phyloP scores from a whole-genome alignment of 352 stramenopile species.

The Globisporangium nodosum region DNA sequence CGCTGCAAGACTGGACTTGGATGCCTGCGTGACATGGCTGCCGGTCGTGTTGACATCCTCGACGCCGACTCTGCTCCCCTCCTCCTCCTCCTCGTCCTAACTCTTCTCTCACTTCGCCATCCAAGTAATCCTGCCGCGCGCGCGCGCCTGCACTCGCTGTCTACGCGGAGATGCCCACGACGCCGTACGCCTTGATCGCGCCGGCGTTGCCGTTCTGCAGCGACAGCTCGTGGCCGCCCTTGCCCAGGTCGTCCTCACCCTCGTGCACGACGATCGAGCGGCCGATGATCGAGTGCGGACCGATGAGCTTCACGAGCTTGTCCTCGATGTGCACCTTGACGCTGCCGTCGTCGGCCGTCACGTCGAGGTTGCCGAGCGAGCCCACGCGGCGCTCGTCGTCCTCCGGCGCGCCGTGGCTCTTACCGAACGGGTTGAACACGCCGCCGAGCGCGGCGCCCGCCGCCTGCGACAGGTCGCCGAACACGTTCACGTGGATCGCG shows the following conservation, averaged over 20 bases:
- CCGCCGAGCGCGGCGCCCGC: constrained; percentile 70
- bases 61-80: too few relatives aligned
- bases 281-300: constrained; percentile 97
- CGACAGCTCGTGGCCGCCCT: constrained; percentile 95
- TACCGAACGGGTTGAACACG: constrained; percentile 98
- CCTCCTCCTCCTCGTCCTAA: background rate
- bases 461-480: constrained; percentile 91
- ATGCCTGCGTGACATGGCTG: too few relatives aligned
- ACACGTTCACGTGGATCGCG: constrained; percentile 94
- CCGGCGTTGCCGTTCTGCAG: constrained; percentile 96
- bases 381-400: constrained; percentile 96
- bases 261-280: constrained; percentile 94
- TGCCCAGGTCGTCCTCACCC: constrained; percentile 94
- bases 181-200: constrained; percentile 86
- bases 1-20: background rate
- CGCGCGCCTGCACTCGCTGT: background rate
- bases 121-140: background rate
- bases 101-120: background rate
- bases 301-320: constrained; percentile 96
- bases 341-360: constrained; percentile 75
- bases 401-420: constrained; percentile 94
- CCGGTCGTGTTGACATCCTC: too few relatives aligned
- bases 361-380: constrained; percentile 91
- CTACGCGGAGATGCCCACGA: constrained; percentile 90
- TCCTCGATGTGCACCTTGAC: constrained; percentile 93